Conservation (phyloP, 495 filamentous ascomycete species). For the Penicillium verhagenii region DNA sequence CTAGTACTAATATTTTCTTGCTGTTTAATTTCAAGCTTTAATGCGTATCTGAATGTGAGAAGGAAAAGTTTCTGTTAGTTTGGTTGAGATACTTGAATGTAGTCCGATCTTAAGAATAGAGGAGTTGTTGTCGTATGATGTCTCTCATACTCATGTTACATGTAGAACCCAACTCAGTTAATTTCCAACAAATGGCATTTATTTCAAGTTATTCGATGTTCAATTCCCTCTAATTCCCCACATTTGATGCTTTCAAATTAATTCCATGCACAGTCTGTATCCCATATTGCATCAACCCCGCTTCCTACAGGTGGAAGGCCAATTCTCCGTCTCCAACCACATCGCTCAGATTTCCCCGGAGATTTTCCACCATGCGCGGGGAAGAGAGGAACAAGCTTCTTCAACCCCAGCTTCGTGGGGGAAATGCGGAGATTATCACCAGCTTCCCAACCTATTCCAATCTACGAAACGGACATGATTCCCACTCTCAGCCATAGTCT, state of each 20-base stretch:
- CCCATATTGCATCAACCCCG: not conserved
- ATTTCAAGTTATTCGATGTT: no score
- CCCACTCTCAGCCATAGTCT: not conserved
- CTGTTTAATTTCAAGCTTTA: no score
- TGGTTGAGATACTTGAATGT: no score
- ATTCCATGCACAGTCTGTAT: not conserved
- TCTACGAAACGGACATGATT: not conserved
- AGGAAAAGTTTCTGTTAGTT: no score
- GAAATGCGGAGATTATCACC: slow-evolving; percentile 12
- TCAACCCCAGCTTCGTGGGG: slow-evolving; percentile 5
- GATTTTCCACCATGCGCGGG: slow-evolving; percentile 19
- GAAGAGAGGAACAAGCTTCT: slow-evolving; percentile 19
- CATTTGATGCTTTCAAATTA: not conserved
- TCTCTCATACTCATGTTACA: no score
- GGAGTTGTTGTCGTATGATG: no score
- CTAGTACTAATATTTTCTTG: no score
- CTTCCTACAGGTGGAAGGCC: slow-evolving; percentile 22
- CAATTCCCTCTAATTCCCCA: not conserved
- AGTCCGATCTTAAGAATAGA: no score
- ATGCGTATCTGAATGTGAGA: no score
- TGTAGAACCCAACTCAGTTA: no score
- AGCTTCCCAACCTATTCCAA: not conserved
- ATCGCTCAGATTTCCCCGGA: slow-evolving; percentile 7
- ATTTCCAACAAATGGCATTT: no score
- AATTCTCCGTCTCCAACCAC: slow-evolving; percentile 19